Evolutionary conservation across 2,329 filamentous ascomycete genomes (phyloP).

Genomic region (Furcasterigmium furcatum): DNA sequence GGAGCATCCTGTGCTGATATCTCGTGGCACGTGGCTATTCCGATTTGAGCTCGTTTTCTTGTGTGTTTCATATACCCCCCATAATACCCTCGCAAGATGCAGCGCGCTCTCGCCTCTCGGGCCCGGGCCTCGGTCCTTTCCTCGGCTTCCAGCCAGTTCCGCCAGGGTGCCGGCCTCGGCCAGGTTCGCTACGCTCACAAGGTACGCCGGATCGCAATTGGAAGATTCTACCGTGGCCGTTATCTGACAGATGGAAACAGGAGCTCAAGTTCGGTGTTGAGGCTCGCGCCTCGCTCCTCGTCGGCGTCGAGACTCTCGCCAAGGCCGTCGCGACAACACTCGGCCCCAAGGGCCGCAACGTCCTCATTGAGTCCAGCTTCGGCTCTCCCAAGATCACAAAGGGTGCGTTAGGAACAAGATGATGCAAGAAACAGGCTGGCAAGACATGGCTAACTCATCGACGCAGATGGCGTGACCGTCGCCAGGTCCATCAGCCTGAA

Average conservation of each 20-base stretch:
- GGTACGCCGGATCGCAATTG: constrained; percentile 47
- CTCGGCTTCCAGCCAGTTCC: constrained; percentile 62
- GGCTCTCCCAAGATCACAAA: constrained; percentile 99
- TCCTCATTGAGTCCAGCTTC: constrained; percentile 97
- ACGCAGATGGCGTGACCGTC: constrained; percentile 79
- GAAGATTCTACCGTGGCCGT: constrained; percentile 16
- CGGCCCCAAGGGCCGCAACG: constrained; percentile 97
- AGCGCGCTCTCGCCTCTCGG: constrained; percentile 85
- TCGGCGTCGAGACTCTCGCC: constrained; percentile 94
- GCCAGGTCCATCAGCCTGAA: constrained; percentile 87
- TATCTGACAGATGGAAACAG: constrained; percentile 39
- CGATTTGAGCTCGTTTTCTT: constrained; percentile 24
- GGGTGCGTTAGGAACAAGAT: constrained; percentile 53
- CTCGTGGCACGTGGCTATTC: constrained; percentile 16
- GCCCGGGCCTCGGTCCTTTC: constrained; percentile 78
- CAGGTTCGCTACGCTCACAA: constrained; percentile 98
- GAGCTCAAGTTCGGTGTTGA: constrained; percentile 99
- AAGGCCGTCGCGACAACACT: constrained; percentile 95
- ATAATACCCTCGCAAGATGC: constrained; percentile 63
- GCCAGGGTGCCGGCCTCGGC: constrained; percentile 62
- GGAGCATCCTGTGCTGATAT: constrained; percentile 10
- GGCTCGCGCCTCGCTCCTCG: constrained; percentile 80
- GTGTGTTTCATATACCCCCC: constrained; percentile 23
- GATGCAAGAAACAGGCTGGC: too few relatives aligned
- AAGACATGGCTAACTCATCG: constrained; percentile 15